Base-by-base conservation (phyloP, 164 flowering plant genomes). In the Taxillus chinensis region DNA sequence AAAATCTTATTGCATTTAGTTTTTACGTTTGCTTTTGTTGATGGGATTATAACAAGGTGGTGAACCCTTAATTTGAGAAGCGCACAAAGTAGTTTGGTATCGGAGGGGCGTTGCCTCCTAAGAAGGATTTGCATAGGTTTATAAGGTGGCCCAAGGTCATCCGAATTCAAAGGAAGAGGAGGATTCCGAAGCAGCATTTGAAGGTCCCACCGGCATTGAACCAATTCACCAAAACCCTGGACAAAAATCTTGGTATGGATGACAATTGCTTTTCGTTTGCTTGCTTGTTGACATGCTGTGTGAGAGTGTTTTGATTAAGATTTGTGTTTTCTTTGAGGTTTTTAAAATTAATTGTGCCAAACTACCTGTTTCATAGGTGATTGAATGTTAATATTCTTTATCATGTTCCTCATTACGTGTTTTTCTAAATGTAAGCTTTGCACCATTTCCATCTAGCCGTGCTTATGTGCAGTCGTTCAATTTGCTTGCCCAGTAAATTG, bases 181-280 rank as follows among this genome's bases (percentile, higher is more conserved):
- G 82, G 48, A 78, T 78, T 50, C 77, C 75, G 15, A 78, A 64
- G 74, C 82, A 78, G 63, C 39, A 77, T 38, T 67, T 78, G 79
- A 78, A 78, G 77, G 82, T 78, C 5, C 82, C 79, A 37, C 82
- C 82, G 2, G 77, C 82, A 14, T 27, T 75, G 53, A 78, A 78
- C 64, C 82, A 78, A 61, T 78, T 78, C 60, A 78, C 79, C 45
- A 78, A 78, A 65, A 75, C 82, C 3, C 68, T 78, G 38, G 82
- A 78, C 67, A 78, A 75, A 63, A 75, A 78, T 51, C 63, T 75
- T 39, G 80, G 80, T 77, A 65, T 27, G 5, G 57, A 3, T 12
- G 11, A 17, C 39, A 54, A 3, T 27, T 27, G 0, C 2, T 27
- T 27, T 27, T 27, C 27, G 0, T 27, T 27, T 27, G 27, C 4